A percentile compares a stretch with the other conserved stretches of the same genome.
phyloP scores from a whole-genome alignment of 768 basidiomycete genomes.

The Russula earlei region DNA sequence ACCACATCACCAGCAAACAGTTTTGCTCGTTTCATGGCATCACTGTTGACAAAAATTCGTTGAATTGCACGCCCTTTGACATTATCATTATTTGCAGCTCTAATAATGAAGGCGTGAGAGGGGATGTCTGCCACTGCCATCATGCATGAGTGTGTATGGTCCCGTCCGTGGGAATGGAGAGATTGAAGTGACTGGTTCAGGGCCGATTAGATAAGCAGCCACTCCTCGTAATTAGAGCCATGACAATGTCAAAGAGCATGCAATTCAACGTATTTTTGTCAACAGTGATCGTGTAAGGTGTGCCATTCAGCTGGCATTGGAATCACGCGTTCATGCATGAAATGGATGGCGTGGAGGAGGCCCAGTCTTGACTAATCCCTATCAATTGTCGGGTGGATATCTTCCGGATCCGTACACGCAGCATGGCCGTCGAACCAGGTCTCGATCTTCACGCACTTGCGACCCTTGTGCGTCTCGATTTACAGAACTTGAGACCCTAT shows the following conservation, averaged over 20 bases:
- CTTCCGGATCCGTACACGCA: slow-evolving; percentile 60
- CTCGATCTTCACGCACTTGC: slow-evolving; percentile 65
- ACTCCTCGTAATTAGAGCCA: too few relatives aligned
- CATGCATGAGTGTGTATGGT: neutral
- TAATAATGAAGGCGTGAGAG: slow-evolving; percentile 3
- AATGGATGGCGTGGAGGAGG: slow-evolving; percentile 96
- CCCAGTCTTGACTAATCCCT: slow-evolving; percentile 21
- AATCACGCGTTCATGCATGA: too few relatives aligned
- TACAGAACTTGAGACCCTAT: neutral
- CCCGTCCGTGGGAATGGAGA: neutral
- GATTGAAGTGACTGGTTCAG: too few relatives aligned
- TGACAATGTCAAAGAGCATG: too few relatives aligned
- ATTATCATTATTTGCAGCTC: neutral
- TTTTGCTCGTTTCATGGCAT: slow-evolving; percentile 50
- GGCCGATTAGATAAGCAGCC: too few relatives aligned
- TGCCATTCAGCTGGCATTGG: too few relatives aligned
- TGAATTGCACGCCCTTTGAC: slow-evolving; percentile 38
- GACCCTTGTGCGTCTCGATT: slow-evolving; percentile 40
- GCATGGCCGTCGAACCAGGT: slow-evolving; percentile 72
- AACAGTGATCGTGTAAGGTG: too few relatives aligned
- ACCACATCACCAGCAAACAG: slow-evolving; percentile 63
- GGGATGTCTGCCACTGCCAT: slow-evolving; percentile 7
- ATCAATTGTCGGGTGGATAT: slow-evolving; percentile 72
- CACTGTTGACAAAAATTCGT: slow-evolving; percentile 55
- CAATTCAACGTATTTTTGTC: too few relatives aligned